Evolutionary conservation across 805 yeast species (phyloP).

Genomic region (Ogataea dorogensis): DNA sequence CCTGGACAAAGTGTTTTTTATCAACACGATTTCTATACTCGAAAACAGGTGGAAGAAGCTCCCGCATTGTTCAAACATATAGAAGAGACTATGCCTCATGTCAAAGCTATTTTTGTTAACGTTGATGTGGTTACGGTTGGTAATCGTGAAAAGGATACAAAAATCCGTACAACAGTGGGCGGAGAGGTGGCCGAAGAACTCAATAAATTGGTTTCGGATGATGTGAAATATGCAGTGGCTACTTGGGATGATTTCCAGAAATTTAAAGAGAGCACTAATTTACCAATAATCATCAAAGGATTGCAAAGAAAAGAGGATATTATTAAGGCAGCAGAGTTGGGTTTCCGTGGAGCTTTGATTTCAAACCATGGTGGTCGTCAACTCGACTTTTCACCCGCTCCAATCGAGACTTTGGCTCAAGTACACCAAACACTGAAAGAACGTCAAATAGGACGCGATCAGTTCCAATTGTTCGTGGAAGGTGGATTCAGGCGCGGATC

Average conservation of each 20-base stretch:
- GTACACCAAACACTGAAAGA: conserved; percentile 44
- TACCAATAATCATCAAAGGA: conserved; percentile 60
- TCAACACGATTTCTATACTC: conserved; percentile 67
- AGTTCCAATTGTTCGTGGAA: conserved; percentile 52
- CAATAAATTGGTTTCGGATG: conserved; percentile 14
- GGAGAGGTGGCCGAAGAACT: conserved; percentile 25
- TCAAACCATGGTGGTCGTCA: conserved; percentile 80
- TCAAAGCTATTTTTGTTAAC: conserved; percentile 77
- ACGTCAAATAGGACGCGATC: conserved; percentile 45
- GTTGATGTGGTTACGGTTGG: conserved; percentile 87
- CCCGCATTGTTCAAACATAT: conserved; percentile 19
- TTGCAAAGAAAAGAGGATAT: conserved; percentile 68
- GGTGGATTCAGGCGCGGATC: conserved; percentile 46
- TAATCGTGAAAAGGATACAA: conserved; percentile 80
- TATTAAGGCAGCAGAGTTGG: conserved; percentile 53
- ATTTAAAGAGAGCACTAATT: conserved; percentile 43
- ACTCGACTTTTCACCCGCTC: conserved; percentile 59
- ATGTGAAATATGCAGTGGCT: conserved; percentile 36
- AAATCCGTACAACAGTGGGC: conserved; percentile 57
- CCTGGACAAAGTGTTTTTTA: conserved; percentile 72
- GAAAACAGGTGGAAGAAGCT: conserved; percentile 60
- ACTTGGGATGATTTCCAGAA: conserved; percentile 61
- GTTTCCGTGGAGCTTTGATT: conserved; percentile 61
- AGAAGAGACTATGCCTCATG: conserved; percentile 46
- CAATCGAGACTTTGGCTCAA: conserved; percentile 60